These are phyloP conservation scores for Aspergillus alliaceus DNA, from an alignment of 2,329 filamentous ascomycete species.

Conservation along the genomic window DNA sequence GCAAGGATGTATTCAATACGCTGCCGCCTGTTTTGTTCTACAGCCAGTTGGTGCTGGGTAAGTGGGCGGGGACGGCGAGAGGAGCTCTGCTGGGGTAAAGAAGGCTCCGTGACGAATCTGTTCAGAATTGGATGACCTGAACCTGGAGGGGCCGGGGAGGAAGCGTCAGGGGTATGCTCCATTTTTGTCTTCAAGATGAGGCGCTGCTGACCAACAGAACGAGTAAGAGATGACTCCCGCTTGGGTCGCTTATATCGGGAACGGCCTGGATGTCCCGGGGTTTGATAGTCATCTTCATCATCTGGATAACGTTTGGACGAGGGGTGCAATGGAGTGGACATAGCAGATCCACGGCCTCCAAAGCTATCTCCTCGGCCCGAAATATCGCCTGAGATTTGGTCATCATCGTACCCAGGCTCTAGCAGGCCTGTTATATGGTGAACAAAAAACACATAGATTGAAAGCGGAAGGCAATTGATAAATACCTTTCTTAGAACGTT, in stretches of 20 bases:
- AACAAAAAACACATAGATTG: background rate
- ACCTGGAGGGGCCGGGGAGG: conserved; percentile 45
- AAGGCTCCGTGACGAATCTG: conserved; percentile 39
- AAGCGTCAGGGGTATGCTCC: conserved; percentile 43
- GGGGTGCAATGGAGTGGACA: conserved; percentile 41
- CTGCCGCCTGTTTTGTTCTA: conserved; percentile 50
- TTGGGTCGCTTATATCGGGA: conserved; percentile 42
- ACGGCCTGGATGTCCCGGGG: conserved; percentile 36
- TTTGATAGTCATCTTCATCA: conserved; percentile 44
- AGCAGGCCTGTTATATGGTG: conserved; percentile 1
- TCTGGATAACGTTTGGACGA: conserved; percentile 34
- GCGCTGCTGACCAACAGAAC: conserved; percentile 39
- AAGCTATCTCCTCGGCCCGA: conserved; percentile 20
- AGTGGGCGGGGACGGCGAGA: conserved; percentile 47
- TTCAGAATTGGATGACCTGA: conserved; percentile 43
- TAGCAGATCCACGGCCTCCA: conserved; percentile 25
- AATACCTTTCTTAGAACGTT: conserved; percentile 46
- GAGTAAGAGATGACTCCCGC: conserved; percentile 37
- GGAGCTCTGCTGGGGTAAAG: conserved; percentile 27
- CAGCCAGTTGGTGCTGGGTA: conserved; percentile 51
- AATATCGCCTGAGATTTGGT: conserved; percentile 28
- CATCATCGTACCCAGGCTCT: conserved; percentile 36
- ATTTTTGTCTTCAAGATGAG: conserved; percentile 47
- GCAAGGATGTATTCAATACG: conserved; percentile 49
- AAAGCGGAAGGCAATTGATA: conserved; percentile 1